phyloP scores from a whole-genome alignment of 768 basidiomycete species.

The Lactarius deliciosus region DNA sequence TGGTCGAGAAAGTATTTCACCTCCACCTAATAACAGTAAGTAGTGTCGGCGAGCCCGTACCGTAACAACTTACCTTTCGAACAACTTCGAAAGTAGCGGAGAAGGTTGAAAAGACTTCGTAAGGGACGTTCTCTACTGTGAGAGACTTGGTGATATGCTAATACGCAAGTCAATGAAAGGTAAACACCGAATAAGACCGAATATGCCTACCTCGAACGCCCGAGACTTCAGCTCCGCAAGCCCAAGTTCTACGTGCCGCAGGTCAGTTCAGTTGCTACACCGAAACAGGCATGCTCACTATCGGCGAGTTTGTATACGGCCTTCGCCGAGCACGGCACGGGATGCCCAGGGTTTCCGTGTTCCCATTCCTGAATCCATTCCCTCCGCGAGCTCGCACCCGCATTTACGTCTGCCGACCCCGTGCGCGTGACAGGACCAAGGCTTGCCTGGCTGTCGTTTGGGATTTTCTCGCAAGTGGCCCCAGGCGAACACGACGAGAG shows the following conservation, averaged over 20 bases:
- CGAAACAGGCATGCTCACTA: conserved; percentile 46
- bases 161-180: conserved; percentile 9
- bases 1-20: conserved; percentile 77
- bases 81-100: conserved; percentile 80
- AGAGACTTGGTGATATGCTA: conserved; percentile 78
- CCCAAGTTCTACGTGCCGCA: conserved; percentile 55
- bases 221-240: conserved; percentile 69
- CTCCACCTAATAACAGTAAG: conserved; percentile 47
- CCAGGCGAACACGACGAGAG: conserved; percentile 30
- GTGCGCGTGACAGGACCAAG: conserved; percentile 25
- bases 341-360: conserved; percentile 55
- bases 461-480: conserved; percentile 28
- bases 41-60: neutral
- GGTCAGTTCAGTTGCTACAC: neutral
- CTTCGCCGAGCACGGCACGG: conserved; percentile 80
- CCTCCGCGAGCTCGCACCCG: conserved; percentile 40
- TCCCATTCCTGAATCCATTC: conserved; percentile 80
- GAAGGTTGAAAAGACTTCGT: conserved; percentile 85
- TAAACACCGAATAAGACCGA: neutral
- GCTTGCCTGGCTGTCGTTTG: conserved; percentile 41
- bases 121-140: conserved; percentile 76
- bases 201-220: conserved; percentile 52
- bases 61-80: conserved; percentile 53
- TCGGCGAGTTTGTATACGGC: conserved; percentile 83
- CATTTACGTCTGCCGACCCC: conserved; percentile 28